Evolutionary conservation across 2,329 filamentous ascomycete species (phyloP).

Genomic region (Coniochaeta sp.): DNA sequence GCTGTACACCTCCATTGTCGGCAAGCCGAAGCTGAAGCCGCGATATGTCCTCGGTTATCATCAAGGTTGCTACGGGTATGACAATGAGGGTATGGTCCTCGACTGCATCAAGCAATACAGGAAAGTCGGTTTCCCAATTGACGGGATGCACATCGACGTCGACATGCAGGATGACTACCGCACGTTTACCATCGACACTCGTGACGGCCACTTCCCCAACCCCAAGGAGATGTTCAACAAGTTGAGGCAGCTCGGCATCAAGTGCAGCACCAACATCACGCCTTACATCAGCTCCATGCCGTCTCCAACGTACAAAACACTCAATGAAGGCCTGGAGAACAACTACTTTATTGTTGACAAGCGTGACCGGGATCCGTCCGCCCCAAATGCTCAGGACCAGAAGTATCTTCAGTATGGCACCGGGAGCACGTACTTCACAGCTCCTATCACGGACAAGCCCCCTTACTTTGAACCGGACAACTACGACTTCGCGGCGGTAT

Average conservation of each 20-base stretch:
- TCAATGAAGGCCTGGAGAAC: conserved; percentile 15
- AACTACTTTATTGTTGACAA: conserved; percentile 15
- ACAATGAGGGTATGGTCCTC: conserved; percentile 20
- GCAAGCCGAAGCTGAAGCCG: conserved; percentile 29
- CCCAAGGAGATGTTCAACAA: conserved; percentile 24
- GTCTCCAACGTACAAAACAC: conserved; percentile 15
- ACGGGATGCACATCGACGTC: conserved; percentile 31
- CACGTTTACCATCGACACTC: conserved; percentile 27
- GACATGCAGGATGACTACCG: conserved; percentile 29
- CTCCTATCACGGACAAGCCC: conserved; percentile 15
- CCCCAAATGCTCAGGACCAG: conserved; percentile 10
- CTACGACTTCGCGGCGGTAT: conserved; percentile 18
- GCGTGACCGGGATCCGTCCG: conserved; percentile 8
- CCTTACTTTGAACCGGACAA: conserved; percentile 14
- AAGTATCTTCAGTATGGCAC: conserved; percentile 16
- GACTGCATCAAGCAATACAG: conserved; percentile 21
- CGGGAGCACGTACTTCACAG: conserved; percentile 13
- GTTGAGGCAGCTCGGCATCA: conserved; percentile 24
- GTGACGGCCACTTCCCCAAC: conserved; percentile 20
- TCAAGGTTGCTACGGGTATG: conserved; percentile 30
- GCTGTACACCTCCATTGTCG: conserved; percentile 25
- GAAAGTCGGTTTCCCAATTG: conserved; percentile 21
- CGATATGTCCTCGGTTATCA: conserved; percentile 28
- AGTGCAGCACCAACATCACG: conserved; percentile 31
- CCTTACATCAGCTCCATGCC: conserved; percentile 23